These are phyloP conservation scores for Ramularia collo-cygni DNA, from an alignment of 2,329 filamentous ascomycete genomes.

Conservation along the genomic window DNA sequence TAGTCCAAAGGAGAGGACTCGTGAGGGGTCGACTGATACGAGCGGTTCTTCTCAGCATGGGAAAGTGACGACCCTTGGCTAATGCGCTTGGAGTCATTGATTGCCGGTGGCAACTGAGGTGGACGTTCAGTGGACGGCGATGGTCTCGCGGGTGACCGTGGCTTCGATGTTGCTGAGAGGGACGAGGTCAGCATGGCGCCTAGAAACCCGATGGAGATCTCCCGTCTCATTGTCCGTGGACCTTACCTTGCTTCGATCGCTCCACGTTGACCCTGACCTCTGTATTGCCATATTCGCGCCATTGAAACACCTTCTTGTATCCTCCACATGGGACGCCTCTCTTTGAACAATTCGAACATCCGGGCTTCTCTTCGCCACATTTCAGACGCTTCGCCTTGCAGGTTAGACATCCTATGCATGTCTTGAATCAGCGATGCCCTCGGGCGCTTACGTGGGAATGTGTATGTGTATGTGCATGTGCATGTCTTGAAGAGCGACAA, in stretches of 20 bases:
- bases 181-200: too few relatives aligned
- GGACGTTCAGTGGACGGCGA: conserved; percentile 12
- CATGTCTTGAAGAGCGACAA: too few relatives aligned
- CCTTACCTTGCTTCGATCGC: conserved; percentile 41
- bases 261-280: conserved; percentile 42
- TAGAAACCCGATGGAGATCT: not conserved
- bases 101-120: conserved; percentile 1
- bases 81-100: not conserved
- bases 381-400: conserved; percentile 68
- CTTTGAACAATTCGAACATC: conserved; percentile 36
- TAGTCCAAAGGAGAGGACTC: not conserved
- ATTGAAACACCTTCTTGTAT: conserved; percentile 71
- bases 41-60: not conserved
- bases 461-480: conserved; percentile 4
- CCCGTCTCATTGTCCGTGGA: too few relatives aligned
- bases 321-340: conserved; percentile 61
- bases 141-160: conserved; percentile 5
- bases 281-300: conserved; percentile 62
- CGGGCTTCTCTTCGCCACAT: conserved; percentile 63
- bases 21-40: not conserved
- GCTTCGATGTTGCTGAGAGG: conserved; percentile 14
- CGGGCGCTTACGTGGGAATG: not conserved
- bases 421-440: conserved; percentile 18
- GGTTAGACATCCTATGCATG: conserved; percentile 57
- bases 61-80: too few relatives aligned